A percentile compares a stretch with the other conserved stretches of the same genome.
Conservation (phyloP, 2,329 filamentous ascomycete species). For the Biscogniauxia marginata region DNA sequence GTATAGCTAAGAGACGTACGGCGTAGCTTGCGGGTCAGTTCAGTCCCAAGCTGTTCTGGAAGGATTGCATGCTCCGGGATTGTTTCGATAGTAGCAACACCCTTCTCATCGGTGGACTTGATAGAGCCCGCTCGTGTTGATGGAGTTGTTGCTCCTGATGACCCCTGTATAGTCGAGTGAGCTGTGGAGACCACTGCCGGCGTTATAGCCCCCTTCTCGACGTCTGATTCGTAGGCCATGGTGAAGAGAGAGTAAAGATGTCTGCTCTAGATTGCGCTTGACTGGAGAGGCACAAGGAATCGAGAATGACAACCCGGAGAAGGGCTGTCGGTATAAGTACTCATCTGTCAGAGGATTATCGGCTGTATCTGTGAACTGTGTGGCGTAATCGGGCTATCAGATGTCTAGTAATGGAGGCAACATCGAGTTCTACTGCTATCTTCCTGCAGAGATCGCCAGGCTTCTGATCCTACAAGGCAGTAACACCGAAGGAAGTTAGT, state of each 20-base stretch:
- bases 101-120: conserved; percentile 19
- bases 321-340: conserved; percentile 15
- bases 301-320: conserved; percentile 4
- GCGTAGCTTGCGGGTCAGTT: conserved; percentile 25
- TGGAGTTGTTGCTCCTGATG: conserved; percentile 22
- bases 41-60: conserved; percentile 24
- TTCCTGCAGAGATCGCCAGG: conserved; percentile 12
- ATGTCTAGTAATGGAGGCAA: conserved; percentile 4
- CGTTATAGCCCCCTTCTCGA: conserved; percentile 12
- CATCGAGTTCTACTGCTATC: conserved; percentile 2
- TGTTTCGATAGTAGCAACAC: conserved; percentile 8
- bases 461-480: conserved; percentile 15
- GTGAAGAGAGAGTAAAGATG: conserved; percentile 16
- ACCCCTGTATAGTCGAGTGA: conserved; percentile 12
- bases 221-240: conserved; percentile 14
- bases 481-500: background rate
- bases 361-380: conserved; percentile 1
- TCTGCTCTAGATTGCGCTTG: conserved; percentile 5
- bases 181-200: conserved; percentile 8
- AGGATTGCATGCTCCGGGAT: conserved; percentile 19
- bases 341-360: conserved; percentile 5
- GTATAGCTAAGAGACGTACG: conserved; percentile 19
- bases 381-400: conserved; percentile 3
- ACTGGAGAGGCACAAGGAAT: conserved; percentile 15
- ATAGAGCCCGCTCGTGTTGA: conserved; percentile 18